phyloP scores from a whole-genome alignment of 306 rosid species.

The Vachellia collinsii region DNA sequence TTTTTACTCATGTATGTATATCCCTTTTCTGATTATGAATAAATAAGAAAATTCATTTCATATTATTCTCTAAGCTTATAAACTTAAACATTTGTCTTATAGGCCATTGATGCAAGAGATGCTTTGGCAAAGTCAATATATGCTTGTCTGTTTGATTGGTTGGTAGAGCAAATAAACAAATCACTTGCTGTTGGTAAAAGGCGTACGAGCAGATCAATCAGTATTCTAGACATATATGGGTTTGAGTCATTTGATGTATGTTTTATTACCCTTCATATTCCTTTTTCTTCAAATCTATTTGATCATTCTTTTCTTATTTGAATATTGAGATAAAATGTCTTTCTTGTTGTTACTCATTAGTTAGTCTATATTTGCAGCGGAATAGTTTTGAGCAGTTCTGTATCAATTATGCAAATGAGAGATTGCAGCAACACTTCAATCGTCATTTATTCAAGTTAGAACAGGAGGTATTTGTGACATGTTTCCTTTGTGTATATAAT shows the following conservation, averaged over 20 bases:
- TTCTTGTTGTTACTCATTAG: slow-evolving; percentile 7
- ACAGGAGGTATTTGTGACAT: slow-evolving; percentile 79
- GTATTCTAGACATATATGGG: slow-evolving; percentile 98
- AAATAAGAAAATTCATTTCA: no score
- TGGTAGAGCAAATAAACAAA: slow-evolving; percentile 95
- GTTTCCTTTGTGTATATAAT: slow-evolving; percentile 12
- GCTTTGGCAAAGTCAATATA: slow-evolving; percentile 98
- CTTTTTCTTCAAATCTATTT: slow-evolving; percentile 10
- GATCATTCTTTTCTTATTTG: slow-evolving; percentile 2
- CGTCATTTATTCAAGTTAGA: slow-evolving; percentile 98
- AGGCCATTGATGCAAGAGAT: slow-evolving; percentile 96
- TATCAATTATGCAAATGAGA: slow-evolving; percentile 97
- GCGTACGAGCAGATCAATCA: slow-evolving; percentile 95
- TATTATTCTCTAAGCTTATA: no score
- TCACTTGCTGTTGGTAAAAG: slow-evolving; percentile 98
- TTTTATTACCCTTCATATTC: slow-evolving; percentile 32
- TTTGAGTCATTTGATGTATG: slow-evolving; percentile 98
- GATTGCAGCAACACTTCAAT: slow-evolving; percentile 97
- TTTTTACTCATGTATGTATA: no score
- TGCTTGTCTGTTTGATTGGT: slow-evolving; percentile 92
- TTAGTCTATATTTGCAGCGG: slow-evolving; percentile 57
- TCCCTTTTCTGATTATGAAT: no score
- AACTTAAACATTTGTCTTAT: slow-evolving; percentile 27
- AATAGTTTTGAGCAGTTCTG: slow-evolving; percentile 99
- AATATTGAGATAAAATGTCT: slow-evolving; percentile 32